Evolutionary conservation across 108 stramenopile genomes (phyloP), one percentile per base, ranked within the genome.

Genomic region (Cyclotella sp.): DNA sequence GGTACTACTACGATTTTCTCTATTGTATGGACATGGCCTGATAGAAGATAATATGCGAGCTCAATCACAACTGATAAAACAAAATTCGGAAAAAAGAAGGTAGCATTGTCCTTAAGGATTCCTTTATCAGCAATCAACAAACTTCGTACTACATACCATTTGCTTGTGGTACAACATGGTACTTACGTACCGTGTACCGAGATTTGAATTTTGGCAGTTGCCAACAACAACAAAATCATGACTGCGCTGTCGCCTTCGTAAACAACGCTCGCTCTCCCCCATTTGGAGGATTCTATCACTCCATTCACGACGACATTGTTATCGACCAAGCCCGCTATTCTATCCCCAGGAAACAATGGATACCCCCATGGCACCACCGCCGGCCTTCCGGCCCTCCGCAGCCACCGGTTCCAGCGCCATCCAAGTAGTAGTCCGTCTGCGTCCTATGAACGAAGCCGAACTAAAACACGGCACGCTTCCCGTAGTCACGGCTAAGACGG

Each of bases 341-440:
- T 30, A 14, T 0, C 14, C 61, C 14, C 14, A 39, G 34, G 12
- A 27, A 34, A 44, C 63, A 24, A 64, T 64, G 63, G 63, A 64
- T 43, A 42, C 41, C 54, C 18, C 30, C 62, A 63, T n/a, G n/a
- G n/a, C n/a, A n/a, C n/a, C 29, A n/a, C 30, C 62, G 62, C 30
- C 40, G 34, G 16, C 62, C n/a, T 14, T 45, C 21, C 58, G 15
- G 6, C 51, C 28, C 59, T 16, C 41, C 40, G 16, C 60, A 26
- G 46, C 54, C 19, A 4, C 54, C 40, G 55, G 55, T 39, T 58
- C 40, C 62, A n/a, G 39, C 60, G 44, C 27, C 55, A 85, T 93
- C 14, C 91, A 90, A 78, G 93, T 93, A 21, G 89, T 91, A 21
- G 89, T 91, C 59, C 88, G 93, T 14, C 83, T 93, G 15, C 88